Evolutionary conservation across 257 asterid species (phyloP), one percentile per base, ranked within the genome.

Genomic region (Solanum clarkiae): DNA sequence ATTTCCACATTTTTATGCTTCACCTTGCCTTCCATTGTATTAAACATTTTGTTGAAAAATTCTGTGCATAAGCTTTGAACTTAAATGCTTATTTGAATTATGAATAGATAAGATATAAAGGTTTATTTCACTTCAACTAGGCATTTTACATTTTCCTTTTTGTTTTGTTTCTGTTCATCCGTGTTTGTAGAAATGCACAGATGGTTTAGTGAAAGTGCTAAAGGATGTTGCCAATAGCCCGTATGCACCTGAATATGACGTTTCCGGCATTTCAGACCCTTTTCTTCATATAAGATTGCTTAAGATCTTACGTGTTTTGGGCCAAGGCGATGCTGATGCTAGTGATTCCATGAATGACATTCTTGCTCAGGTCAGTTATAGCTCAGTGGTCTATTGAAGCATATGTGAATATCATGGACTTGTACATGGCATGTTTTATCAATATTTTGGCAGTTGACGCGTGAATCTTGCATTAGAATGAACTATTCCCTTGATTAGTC

Each of bases 261-360:
- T 97, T 88, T 92, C 98, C 66, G 99, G 99, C 89, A 95, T 97
- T 84, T 47, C 96, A 47, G 99, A 97, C 85, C 99, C 99, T 87
- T 97, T 94, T 87, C 98, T 97, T 69, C 99, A 97, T 69, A 91
- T 93, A 90, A 89, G 96, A 88, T 91, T 97, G 93, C 95, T 97
- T 86, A 95, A 45, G 91, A 91, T 97, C 84, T 90, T 97, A 90
- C 90, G 91, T 57, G 93, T 97, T 71, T 88, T 97, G 90, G 99
- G 99, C 86, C 94, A 93, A 86, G 99, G 95, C 87, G 95, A 95
- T 93, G 94, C 90, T 85, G 99, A 95, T 84, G 93, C 98, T 82
- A 97, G 99, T 90, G 99, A 97, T 91, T 74, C 90, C 54, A 95
- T 95, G 99, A 97, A 93, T 89, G 99, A 97, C 88, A 92, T 97